Evolutionary conservation across 192 early-diverging fungal genomes (phyloP).

Genomic region (Dissophora ornata): DNA sequence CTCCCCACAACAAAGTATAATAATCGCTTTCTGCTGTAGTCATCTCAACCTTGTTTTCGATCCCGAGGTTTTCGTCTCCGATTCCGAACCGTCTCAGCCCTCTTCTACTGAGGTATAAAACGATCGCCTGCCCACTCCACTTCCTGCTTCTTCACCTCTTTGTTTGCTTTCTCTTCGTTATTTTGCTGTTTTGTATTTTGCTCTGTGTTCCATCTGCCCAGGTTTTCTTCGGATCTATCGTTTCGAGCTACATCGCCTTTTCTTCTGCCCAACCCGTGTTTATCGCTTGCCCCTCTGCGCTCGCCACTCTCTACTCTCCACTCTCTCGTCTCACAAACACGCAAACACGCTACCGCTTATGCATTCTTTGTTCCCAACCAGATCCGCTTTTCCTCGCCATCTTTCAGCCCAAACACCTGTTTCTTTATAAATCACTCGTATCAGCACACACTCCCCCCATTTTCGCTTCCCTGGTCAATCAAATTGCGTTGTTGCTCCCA

Average conservation of each 20-base stretch:
- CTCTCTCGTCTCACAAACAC: too few relatives aligned
- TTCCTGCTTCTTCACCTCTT: not conserved
- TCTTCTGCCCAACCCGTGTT: not conserved
- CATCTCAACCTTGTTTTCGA: conserved; percentile 4
- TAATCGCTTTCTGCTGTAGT: not conserved
- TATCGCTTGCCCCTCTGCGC: not conserved
- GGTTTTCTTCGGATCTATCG: too few relatives aligned
- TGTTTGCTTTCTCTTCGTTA: not conserved
- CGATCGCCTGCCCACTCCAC: not conserved
- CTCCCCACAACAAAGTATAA: too few relatives aligned
- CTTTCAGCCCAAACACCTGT: conserved; percentile 35
- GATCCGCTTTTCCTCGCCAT: conserved; percentile 12
- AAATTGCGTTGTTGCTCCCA: too few relatives aligned
- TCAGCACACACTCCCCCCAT: not conserved
- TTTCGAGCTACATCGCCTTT: too few relatives aligned
- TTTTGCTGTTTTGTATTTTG: too few relatives aligned
- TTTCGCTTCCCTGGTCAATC: too few relatives aligned
- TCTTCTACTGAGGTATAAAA: too few relatives aligned
- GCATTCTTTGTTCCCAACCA: not conserved
- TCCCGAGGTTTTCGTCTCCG: conserved; percentile 6
- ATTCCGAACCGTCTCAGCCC: not conserved
- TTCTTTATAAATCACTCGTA: conserved; percentile 3
- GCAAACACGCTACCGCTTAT: too few relatives aligned
- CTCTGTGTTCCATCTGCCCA: too few relatives aligned
- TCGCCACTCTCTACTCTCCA: too few relatives aligned